Conservation (phyloP, 2,329 filamentous ascomycete genomes). For the Claviceps humidiphila region DNA sequence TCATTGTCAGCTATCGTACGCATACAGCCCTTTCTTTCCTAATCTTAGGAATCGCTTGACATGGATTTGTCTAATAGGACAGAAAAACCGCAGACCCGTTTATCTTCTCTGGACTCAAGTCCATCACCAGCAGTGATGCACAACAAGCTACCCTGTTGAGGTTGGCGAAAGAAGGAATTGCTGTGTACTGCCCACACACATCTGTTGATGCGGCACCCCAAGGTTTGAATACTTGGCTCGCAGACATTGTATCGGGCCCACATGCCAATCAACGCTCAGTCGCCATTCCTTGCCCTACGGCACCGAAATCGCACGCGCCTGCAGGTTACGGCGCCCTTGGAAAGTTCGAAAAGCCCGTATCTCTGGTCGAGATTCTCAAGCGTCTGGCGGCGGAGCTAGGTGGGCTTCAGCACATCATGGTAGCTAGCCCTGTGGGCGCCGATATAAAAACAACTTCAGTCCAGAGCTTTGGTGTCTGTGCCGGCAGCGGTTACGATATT, state of each 20-base stretch:
- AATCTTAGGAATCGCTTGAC: no score
- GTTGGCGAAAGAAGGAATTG: slow-evolving; percentile 74
- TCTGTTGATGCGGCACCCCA: slow-evolving; percentile 77
- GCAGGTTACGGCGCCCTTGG: slow-evolving; percentile 41
- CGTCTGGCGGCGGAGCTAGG: slow-evolving; percentile 55
- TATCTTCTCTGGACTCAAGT: slow-evolving; percentile 88
- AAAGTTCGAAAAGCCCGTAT: slow-evolving; percentile 24
- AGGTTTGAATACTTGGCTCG: slow-evolving; percentile 89
- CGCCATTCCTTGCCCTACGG: slow-evolving; percentile 29
- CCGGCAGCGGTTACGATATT: slow-evolving; percentile 72
- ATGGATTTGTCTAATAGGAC: not conserved
- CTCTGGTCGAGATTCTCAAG: slow-evolving; percentile 31
- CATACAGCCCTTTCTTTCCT: not conserved
- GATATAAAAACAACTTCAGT: slow-evolving; percentile 32
- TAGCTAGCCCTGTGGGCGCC: slow-evolving; percentile 37
- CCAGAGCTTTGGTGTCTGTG: slow-evolving; percentile 68
- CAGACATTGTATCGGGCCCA: slow-evolving; percentile 60
- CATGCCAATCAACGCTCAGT: slow-evolving; percentile 26
- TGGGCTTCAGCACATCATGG: slow-evolving; percentile 41
- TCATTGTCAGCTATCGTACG: slow-evolving; percentile 80
- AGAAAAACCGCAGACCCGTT: slow-evolving; percentile 57
- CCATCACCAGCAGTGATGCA: slow-evolving; percentile 67
- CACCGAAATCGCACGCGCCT: slow-evolving; percentile 30
- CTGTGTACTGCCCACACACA: slow-evolving; percentile 92
- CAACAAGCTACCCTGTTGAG: slow-evolving; percentile 78